A percentile compares a stretch with the other conserved stretches of the same genome.
Evolutionary conservation across 345 rosid genomes (phyloP).

Genomic region (Hibiscus mutabilis): DNA sequence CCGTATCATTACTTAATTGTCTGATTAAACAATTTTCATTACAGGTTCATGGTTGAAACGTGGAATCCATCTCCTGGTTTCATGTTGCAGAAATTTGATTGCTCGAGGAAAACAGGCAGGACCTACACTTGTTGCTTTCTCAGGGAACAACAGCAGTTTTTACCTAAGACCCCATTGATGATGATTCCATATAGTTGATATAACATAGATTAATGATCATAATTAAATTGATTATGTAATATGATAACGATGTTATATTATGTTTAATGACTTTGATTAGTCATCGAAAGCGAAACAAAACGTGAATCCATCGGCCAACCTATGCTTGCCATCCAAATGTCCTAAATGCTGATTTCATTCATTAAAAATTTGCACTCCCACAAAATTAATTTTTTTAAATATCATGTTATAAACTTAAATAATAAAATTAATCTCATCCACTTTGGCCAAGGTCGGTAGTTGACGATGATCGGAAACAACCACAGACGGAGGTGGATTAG

Average conservation of each 20-base stretch:
- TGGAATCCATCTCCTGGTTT: slow-evolving; percentile 17
- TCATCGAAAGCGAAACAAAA: slow-evolving; percentile 13
- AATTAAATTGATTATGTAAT: not conserved
- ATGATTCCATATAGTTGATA: no score
- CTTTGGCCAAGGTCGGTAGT: no score
- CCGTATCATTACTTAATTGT: not conserved
- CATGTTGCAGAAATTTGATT: not conserved
- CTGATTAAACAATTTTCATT: not conserved
- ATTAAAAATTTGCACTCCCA: not conserved
- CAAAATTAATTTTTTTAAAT: no score
- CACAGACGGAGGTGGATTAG: no score
- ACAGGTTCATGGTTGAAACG: not conserved
- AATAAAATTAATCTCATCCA: no score
- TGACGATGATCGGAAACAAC: no score
- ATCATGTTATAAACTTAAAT: no score
- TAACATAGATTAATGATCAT: not conserved
- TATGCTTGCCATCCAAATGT: not conserved
- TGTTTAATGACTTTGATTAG: slow-evolving; percentile 10
- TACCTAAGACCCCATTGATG: not conserved
- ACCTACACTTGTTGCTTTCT: slow-evolving; percentile 27
- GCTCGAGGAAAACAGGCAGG: slow-evolving; percentile 14
- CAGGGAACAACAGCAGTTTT: slow-evolving; percentile 20
- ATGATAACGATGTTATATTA: not conserved
- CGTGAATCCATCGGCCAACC: not conserved
- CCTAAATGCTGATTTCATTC: not conserved